A percentile compares a stretch with the other conserved stretches of the same genome.
These are phyloP conservation scores for Ophioceras dolichostomum DNA, from an alignment of 2,329 filamentous ascomycete genomes.

Conservation along the genomic window DNA sequence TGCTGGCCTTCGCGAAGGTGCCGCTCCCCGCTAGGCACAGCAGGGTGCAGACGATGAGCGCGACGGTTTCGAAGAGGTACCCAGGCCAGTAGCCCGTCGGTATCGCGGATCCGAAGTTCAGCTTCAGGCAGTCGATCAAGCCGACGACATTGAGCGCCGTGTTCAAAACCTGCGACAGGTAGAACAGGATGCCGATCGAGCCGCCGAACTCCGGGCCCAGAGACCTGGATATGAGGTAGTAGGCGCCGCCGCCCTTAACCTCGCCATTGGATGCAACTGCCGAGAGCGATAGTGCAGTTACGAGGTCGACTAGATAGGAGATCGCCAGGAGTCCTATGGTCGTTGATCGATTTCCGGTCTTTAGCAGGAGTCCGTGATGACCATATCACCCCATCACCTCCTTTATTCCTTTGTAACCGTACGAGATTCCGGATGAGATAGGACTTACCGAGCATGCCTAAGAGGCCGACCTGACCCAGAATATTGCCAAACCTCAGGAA, in stretches of 20 bases:
- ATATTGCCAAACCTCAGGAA: conserved; percentile 82
- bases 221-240: conserved; percentile 78
- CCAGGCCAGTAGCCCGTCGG: conserved; percentile 63
- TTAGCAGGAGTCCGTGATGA: too few species aligned
- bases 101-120: conserved; percentile 59
- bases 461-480: conserved; percentile 63
- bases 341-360: too few species aligned
- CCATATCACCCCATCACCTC: too few species aligned
- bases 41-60: conserved; percentile 57
- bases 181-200: conserved; percentile 79
- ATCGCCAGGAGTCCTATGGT: conserved; percentile 60
- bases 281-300: conserved; percentile 76
- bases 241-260: conserved; percentile 76
- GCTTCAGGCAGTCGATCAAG: conserved; percentile 67
- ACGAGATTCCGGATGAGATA: background rate
- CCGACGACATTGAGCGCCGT: conserved; percentile 81
- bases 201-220: conserved; percentile 82
- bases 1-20: conserved; percentile 70
- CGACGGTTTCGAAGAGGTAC: conserved; percentile 63
- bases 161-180: conserved; percentile 80
- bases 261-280: conserved; percentile 86
- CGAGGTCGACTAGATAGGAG: conserved; percentile 71
- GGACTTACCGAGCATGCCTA: conserved; percentile 63
- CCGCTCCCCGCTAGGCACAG: conserved; percentile 72
- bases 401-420: too few species aligned